Evolutionary conservation across 2,329 filamentous ascomycete species (phyloP).

Genomic region (Sphaerostilbella broomeana): DNA sequence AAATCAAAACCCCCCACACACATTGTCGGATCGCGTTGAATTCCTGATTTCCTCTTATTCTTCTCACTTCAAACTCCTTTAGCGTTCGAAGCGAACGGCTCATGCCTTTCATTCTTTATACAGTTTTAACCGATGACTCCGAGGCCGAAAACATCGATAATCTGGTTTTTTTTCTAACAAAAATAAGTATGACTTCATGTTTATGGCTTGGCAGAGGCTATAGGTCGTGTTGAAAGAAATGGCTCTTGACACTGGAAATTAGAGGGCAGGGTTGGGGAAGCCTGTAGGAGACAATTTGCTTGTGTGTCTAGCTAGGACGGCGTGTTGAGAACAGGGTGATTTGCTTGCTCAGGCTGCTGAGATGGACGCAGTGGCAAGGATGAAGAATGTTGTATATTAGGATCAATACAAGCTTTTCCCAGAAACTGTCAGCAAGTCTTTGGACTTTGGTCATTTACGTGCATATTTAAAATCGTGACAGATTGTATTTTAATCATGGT

Average conservation of each 20-base stretch:
- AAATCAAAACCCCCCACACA: slow-evolving; percentile 1
- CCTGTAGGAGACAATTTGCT: no score
- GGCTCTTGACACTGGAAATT: slow-evolving; percentile 1
- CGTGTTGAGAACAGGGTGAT: no score
- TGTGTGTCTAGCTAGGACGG: no score
- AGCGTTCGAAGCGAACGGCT: slow-evolving; percentile 5
- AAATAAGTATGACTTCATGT: slow-evolving; percentile 1
- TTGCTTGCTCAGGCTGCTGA: background rate
- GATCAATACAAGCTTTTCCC: slow-evolving; percentile 9
- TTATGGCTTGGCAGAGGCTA: slow-evolving; percentile 4
- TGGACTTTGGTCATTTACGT: background rate
- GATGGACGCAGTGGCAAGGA: background rate
- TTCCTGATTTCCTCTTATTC: slow-evolving; percentile 6
- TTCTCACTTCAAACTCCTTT: background rate
- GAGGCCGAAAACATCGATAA: no score
- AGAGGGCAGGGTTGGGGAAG: slow-evolving; percentile 2
- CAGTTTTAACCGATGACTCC: background rate
- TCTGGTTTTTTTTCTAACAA: no score
- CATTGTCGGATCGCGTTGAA: slow-evolving; percentile 5
- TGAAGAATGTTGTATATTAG: slow-evolving; percentile 11
- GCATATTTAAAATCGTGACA: background rate
- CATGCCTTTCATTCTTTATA: slow-evolving; percentile 5
- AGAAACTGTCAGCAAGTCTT: no score
- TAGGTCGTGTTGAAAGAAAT: slow-evolving; percentile 3
- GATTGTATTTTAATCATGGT: no score